Conservation (phyloP, 371 early-diverging fungal genomes). For the Zopfochytrium polystomum region DNA sequence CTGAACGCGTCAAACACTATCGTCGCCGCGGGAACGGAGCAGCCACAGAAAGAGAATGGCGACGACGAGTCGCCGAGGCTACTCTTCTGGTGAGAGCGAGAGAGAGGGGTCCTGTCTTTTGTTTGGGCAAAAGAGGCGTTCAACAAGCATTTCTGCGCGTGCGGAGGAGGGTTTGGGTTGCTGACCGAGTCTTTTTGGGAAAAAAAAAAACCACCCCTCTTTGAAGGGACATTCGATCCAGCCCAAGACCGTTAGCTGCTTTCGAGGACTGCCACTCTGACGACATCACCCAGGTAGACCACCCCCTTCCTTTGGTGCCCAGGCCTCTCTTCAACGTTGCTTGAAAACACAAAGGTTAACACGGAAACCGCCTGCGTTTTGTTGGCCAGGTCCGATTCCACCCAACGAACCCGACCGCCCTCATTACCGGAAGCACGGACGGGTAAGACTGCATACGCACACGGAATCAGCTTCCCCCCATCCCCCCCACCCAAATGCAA, state of each 20-base stretch:
- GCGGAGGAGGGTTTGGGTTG: conserved; percentile 1
- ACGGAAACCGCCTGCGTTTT: neutral
- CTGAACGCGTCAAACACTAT: conserved; percentile 61
- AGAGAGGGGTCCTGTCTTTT: conserved; percentile 21
- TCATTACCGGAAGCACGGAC: conserved; percentile 48
- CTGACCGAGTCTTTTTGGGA: neutral
- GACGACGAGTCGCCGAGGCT: conserved; percentile 61
- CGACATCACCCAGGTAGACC: conserved; percentile 84
- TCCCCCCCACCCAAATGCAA: too few relatives aligned
- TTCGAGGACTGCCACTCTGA: conserved; percentile 87
- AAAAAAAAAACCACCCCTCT: neutral
- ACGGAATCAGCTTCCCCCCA: neutral
- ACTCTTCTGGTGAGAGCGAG: conserved; percentile 57
- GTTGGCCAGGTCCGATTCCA: conserved; percentile 52
- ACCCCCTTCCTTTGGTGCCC: neutral
- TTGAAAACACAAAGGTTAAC: neutral
- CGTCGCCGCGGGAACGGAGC: too few relatives aligned
- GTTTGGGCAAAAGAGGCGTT: neutral
- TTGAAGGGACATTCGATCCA: conserved; percentile 51
- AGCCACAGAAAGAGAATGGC: conserved; percentile 29
- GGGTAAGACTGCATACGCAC: conserved; percentile 10
- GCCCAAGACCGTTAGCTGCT: conserved; percentile 39
- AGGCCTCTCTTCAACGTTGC: neutral
- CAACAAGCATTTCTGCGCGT: conserved; percentile 4
- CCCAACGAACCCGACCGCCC: conserved; percentile 50